Evolutionary conservation across 768 basidiomycete species (phyloP).

Genomic region (Baorangia bicolor): DNA sequence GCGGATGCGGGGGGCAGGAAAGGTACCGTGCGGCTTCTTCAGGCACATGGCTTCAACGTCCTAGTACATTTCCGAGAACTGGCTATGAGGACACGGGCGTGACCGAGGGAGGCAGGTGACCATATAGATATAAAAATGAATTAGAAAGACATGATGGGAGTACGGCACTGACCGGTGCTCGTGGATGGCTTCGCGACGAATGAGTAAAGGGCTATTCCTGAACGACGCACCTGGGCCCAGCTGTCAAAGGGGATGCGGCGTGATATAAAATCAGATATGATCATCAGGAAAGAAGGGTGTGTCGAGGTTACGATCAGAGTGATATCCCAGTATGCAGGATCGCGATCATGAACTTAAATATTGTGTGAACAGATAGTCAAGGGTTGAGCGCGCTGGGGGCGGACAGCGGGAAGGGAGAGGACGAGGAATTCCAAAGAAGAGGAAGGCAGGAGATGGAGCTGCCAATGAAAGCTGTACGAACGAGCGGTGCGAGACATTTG

Average conservation of each 20-base stretch:
- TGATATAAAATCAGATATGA: constrained; percentile 1
- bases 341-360: background rate
- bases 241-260: background rate
- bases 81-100: background rate
- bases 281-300: background rate
- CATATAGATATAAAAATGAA: background rate
- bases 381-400: background rate
- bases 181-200: background rate
- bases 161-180: background rate
- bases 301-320: background rate
- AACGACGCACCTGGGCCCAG: background rate
- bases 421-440: constrained; percentile 5
- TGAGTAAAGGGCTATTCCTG: constrained; percentile 1
- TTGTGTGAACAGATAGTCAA: background rate
- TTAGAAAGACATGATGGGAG: background rate
- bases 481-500: background rate
- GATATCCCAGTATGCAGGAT: background rate
- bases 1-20: too few species aligned
- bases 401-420: background rate
- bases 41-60: too few species aligned
- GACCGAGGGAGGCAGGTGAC: background rate
- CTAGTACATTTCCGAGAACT: too few species aligned
- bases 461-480: constrained; percentile 2
- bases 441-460: background rate
- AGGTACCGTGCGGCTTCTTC: too few species aligned